phyloP scores from a whole-genome alignment of 192 early-diverging fungal species.

The Entomortierella parvispora region DNA sequence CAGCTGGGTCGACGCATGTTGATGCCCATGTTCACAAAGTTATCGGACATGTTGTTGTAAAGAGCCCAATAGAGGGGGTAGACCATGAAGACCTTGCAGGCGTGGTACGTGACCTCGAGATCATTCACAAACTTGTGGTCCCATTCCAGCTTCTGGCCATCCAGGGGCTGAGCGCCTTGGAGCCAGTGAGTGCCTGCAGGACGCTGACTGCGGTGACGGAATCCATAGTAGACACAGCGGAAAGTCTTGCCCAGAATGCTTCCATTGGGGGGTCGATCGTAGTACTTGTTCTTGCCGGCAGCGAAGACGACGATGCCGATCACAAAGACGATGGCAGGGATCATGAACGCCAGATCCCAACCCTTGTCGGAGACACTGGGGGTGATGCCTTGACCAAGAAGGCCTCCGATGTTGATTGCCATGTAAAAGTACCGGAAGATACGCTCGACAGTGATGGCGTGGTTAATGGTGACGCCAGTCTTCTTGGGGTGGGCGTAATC shows the following conservation, averaged over 20 bases:
- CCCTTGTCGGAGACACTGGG: constrained; percentile 62
- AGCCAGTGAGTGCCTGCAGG: constrained; percentile 46
- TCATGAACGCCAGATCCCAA: constrained; percentile 68
- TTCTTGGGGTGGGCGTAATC: constrained; percentile 64
- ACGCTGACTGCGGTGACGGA: constrained; percentile 37
- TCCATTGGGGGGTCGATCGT: constrained; percentile 62
- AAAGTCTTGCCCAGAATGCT: constrained; percentile 63
- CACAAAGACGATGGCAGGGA: constrained; percentile 67
- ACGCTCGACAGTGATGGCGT: constrained; percentile 68
- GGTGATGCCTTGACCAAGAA: constrained; percentile 69
- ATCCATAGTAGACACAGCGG: constrained; percentile 44
- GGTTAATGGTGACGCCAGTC: constrained; percentile 65
- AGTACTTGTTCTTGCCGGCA: constrained; percentile 61
- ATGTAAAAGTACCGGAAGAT: constrained; percentile 82
- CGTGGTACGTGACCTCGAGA: constrained; percentile 60
- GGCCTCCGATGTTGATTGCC: constrained; percentile 70
- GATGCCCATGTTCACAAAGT: constrained; percentile 69
- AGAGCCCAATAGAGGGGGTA: constrained; percentile 74
- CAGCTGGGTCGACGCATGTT: constrained; percentile 59
- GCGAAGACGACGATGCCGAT: constrained; percentile 63
- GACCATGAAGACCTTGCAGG: constrained; percentile 73
- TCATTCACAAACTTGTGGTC: constrained; percentile 67
- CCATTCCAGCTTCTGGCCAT: constrained; percentile 56
- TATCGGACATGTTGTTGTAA: constrained; percentile 73
- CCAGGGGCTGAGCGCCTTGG: constrained; percentile 57